Base-by-base conservation (phyloP, 768 basidiomycete species). In the Auricularia auricula-judae region DNA sequence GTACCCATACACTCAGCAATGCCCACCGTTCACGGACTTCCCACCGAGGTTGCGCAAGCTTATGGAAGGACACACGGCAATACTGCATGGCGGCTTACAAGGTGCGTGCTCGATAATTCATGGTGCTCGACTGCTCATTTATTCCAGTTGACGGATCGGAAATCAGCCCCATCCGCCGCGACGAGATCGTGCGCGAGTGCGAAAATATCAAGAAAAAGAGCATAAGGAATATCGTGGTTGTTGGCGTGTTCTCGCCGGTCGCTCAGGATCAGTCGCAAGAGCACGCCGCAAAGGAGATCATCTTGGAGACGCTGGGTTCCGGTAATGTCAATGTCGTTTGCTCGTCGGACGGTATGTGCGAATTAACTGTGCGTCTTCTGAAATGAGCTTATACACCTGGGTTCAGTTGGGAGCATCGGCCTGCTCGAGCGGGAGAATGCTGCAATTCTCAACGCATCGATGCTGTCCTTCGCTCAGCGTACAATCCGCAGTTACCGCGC, bases 351-450 rank as follows among this genome's bases (percentile, higher is more conserved):
- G 79, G 78, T 74, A 66, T 64, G 70, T 68, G 54, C 21, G 18
- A 36, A 29, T 29, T 0, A 29, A 29, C 2, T 29, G 29, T 29
- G 29, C 29, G 29, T 29, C 29, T 29, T 29, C 0, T 29, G 29
- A 29, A 29, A 29, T 29, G 29, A 29, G 29, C 29, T 29, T 2
- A 29, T 29, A 29, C 29, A 29, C 29, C 23, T 29, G 29, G 29
- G 29, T 29, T 29, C 58, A 81, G 84, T 85, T 51, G 84, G 80
- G 7, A 81, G 82, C 69, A 76, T 85, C 29, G 84, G 84, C 39
- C 76, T 87, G 62, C 72, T 86, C 16, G 84, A 86, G 67, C 79
- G 86, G 54, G 86, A 87, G 70, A 87, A 88, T 64, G 86, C 87
- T 0, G 73, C 84, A 14, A 86, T 88, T 66, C 77, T 87, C 66